These are phyloP conservation scores for Candida odintsovae DNA, from an alignment of 805 yeast genomes.

Conservation along the genomic window DNA sequence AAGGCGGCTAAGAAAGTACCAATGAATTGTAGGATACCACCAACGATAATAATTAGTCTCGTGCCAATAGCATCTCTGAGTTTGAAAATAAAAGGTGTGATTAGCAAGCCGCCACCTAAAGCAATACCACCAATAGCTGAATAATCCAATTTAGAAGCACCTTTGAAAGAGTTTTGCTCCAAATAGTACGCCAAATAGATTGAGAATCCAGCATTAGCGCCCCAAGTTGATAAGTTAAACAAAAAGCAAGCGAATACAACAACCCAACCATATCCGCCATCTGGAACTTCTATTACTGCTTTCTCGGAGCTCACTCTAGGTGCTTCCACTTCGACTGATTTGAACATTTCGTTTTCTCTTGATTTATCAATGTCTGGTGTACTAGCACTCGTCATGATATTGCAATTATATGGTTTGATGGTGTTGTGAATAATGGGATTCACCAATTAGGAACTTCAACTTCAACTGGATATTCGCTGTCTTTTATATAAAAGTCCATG, in stretches of 20 bases:
- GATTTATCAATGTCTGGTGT: not conserved
- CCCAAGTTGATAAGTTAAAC: slow-evolving; percentile 24
- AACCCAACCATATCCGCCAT: slow-evolving; percentile 26
- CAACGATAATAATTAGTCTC: slow-evolving; percentile 39
- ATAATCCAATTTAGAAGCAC: slow-evolving; percentile 51
- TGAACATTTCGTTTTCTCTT: no score
- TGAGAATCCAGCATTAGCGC: slow-evolving; percentile 19
- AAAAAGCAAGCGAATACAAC: slow-evolving; percentile 17
- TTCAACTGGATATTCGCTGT: no score
- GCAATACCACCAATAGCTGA: slow-evolving; percentile 68
- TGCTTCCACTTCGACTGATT: not conserved
- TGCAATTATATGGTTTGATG: no score
- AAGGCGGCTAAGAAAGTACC: slow-evolving; percentile 40
- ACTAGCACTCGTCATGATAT: not conserved
- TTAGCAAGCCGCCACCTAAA: slow-evolving; percentile 42
- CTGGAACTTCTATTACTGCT: slow-evolving; percentile 17
- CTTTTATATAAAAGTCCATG: no score
- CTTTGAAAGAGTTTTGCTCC: slow-evolving; percentile 40
- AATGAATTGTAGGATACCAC: slow-evolving; percentile 41
- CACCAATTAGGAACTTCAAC: no score
- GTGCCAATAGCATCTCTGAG: slow-evolving; percentile 40
- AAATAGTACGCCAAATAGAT: slow-evolving; percentile 50
- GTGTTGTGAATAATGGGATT: no score
- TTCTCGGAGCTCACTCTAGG: not conserved
- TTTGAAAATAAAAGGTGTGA: slow-evolving; percentile 47